Percentiles rank a stretch among this genome's conserved stretches.
Conservation (phyloP, 805 yeast genomes). For the Wickerhamomyces pijperi region DNA sequence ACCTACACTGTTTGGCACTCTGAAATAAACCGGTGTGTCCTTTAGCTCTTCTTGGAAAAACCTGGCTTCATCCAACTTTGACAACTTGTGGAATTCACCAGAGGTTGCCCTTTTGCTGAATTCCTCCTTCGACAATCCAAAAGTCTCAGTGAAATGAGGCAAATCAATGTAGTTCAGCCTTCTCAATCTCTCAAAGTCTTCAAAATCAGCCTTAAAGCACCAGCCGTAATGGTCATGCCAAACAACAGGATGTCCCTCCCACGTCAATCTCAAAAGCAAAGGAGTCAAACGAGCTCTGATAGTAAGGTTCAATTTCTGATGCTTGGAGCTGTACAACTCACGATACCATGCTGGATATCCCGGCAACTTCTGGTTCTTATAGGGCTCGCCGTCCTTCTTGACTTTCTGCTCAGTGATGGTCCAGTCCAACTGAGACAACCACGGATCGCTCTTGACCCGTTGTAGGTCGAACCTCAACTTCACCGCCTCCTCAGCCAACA, state of each 20-base stretch:
- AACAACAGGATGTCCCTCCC: conserved; percentile 76
- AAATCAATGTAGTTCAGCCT: conserved; percentile 23
- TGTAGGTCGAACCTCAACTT: conserved; percentile 30
- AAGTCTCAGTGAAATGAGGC: conserved; percentile 5
- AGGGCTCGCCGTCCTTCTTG: conserved; percentile 60
- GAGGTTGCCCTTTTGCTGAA: conserved; percentile 4
- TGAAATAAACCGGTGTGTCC: conserved; percentile 30
- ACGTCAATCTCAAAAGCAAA: conserved; percentile 58
- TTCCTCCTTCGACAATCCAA: conserved; percentile 2
- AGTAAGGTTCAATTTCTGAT: conserved; percentile 43
- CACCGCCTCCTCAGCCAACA: conserved; percentile 51
- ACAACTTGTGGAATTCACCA: conserved; percentile 3
- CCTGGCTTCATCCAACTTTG: background rate
- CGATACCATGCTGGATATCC: conserved; percentile 95
- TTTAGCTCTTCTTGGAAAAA: conserved; percentile 2
- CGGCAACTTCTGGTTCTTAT: conserved; percentile 67
- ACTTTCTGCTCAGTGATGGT: conserved; percentile 43
- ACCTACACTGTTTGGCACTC: conserved; percentile 85
- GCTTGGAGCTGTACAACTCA: conserved; percentile 32
- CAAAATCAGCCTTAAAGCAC: conserved; percentile 58
- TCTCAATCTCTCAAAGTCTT: conserved; percentile 19
- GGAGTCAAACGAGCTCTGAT: conserved; percentile 71
- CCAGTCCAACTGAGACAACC: conserved; percentile 92
- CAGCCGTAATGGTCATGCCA: conserved; percentile 82
- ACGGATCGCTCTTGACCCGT: conserved; percentile 55